phyloP scores from a whole-genome alignment of 179 eudicot species.

The Camellia oleifera region DNA sequence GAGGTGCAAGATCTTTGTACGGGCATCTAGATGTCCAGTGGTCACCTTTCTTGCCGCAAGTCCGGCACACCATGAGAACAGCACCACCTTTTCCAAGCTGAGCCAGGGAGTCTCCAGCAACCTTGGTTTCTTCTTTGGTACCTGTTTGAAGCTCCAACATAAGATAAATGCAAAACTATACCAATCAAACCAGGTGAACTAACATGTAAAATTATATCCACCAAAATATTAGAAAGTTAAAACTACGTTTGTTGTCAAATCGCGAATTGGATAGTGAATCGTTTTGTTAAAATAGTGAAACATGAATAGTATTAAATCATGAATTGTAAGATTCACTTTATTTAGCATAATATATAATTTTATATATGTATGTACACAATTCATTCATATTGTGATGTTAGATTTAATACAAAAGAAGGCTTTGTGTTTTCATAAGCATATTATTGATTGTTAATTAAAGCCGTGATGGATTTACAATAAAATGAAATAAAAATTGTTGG shows the following conservation, averaged over 20 bases:
- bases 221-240: background rate
- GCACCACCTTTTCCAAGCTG: conserved; percentile 52
- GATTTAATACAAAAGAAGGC: too few species aligned
- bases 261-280: too few species aligned
- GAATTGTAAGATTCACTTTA: too few species aligned
- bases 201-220: background rate
- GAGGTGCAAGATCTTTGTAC: conserved; percentile 61
- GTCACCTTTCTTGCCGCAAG: conserved; percentile 68
- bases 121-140: conserved; percentile 26
- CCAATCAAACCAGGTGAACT: background rate
- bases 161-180: background rate
- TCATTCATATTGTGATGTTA: too few species aligned
- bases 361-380: too few species aligned
- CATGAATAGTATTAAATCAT: too few species aligned
- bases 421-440: too few species aligned
- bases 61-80: conserved; percentile 61
- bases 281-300: too few species aligned
- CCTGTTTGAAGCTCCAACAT: conserved; percentile 11
- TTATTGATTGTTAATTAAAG: too few species aligned
- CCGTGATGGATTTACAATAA: too few species aligned
- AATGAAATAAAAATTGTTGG: too few species aligned
- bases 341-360: too few species aligned
- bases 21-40: conserved; percentile 72
- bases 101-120: conserved; percentile 37
- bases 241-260: background rate